phyloP scores from a whole-genome alignment of 2,329 filamentous ascomycete genomes.

The Polychaeton citri region DNA sequence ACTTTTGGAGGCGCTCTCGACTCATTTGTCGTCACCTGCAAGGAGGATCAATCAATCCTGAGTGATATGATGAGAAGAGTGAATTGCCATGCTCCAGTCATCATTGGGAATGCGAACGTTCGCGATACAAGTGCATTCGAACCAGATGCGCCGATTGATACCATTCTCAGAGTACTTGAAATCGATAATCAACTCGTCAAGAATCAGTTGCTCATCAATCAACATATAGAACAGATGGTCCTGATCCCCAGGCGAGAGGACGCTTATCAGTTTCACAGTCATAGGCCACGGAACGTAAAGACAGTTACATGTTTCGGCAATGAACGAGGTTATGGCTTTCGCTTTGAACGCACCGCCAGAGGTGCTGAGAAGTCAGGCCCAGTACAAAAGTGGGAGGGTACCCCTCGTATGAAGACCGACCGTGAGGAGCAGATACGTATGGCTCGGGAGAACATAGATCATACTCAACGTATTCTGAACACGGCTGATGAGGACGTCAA shows the following conservation, averaged over 20 bases:
- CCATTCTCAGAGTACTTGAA: conserved; percentile 63
- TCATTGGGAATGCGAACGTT: conserved; percentile 46
- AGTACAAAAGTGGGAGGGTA: conserved; percentile 38
- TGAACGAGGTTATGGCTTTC: conserved; percentile 40
- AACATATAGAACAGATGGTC: conserved; percentile 71
- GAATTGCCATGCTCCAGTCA: conserved; percentile 40
- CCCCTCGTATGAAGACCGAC: conserved; percentile 43
- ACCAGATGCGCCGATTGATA: conserved; percentile 59
- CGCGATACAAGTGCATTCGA: conserved; percentile 55
- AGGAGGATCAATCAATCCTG: conserved; percentile 60
- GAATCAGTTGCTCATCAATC: conserved; percentile 71
- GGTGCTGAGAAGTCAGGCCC: conserved; percentile 39
- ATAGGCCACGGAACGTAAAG: conserved; percentile 54
- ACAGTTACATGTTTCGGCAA: conserved; percentile 60
- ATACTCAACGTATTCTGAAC: conserved; percentile 33
- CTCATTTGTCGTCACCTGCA: conserved; percentile 69
- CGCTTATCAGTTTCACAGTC: conserved; percentile 56
- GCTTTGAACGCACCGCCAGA: conserved; percentile 26
- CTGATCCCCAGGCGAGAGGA: conserved; percentile 56
- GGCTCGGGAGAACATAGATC: conserved; percentile 27
- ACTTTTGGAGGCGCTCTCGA: conserved; percentile 57
- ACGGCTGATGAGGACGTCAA: conserved; percentile 28
- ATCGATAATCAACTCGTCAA: conserved; percentile 69
- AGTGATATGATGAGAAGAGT: conserved; percentile 49
- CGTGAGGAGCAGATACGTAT: conserved; percentile 18